Base-by-base conservation (phyloP, 2,329 filamentous ascomycete genomes). In the Penicillium sclerotigenum region DNA sequence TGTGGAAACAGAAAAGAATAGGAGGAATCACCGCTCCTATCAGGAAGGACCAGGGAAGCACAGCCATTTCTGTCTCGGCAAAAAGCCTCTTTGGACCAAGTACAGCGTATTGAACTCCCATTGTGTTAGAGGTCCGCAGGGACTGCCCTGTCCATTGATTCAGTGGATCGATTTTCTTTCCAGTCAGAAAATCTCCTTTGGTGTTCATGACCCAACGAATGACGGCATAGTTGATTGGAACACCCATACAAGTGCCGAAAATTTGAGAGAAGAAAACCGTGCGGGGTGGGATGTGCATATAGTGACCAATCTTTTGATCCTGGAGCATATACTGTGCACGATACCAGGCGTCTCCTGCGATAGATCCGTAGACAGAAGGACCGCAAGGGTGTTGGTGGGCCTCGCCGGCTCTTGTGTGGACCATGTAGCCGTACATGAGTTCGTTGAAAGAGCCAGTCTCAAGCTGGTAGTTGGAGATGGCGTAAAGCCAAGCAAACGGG, bases 261-360 rank as follows among this genome's bases (percentile, higher is more conserved):
- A 86, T 74, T 62, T 86, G 83, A 1, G 81, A 82, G 66, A 85
- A 83, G 72, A 87, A 86, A 6, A 85, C 79, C 0, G 79, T 74
- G 13, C 80, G 79, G 1, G 83, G 83, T 0, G 83, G 81, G 0
- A 86, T 76, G 51, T 86, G 82, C 79, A 84, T 83, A 60, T 86
- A 86, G 60, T 86, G 83, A 0, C 83, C 83, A n/a, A 86, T 84
- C 64, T 86, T 84, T 65, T 83, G 81, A 63, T 87, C 84, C 62
- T 86, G 83, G 0, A 86, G 73, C 75, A 84, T 83, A 22, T 79
- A 76, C 59, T 83, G 81, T 0, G 81, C 81, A 16, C 81, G 71
- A 55, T 84, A 85, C 83, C 83, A 86, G 2, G 83, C 82, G 51
- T 85, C 82, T 13, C 83, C 83, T 1, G 83, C 82, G 16, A 86